Base-by-base conservation (phyloP, 2,329 filamentous ascomycete genomes). In the Myriosclerotinia scirpicola region DNA sequence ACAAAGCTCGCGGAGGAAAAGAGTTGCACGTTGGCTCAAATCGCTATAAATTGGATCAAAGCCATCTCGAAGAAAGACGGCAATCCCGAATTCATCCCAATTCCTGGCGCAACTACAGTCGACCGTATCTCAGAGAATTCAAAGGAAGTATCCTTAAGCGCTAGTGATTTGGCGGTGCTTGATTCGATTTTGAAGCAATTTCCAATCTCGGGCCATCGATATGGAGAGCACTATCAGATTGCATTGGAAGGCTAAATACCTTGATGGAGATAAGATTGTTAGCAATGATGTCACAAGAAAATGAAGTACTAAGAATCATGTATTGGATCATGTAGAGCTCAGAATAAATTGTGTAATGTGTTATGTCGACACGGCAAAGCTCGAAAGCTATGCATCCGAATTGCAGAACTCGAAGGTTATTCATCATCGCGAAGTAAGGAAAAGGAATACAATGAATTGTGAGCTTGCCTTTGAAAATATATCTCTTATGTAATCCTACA, bases 101-200 rank as follows among this genome's bases (percentile, higher is more conserved):
- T 91, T 68, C 89, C 88, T 0, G 88, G 88, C 3, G 84, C 88
- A 11, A 85, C 84, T 0, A 85, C 81, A 5, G 79, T 78, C 12
- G 81, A 78, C 48, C 80, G 87, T 30, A 81, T 90, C 14, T 72
- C 79, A n/a, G 88, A 90, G 80, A 91, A 91, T 71, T 77, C 80
- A 42, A 81, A 79, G 67, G 70, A 79, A 46, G 78, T 87, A 6
- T 77, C 81, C 1, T 74, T 88, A 55, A 81, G 78, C 1, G 78
- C 81, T 2, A 80, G 79, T 5, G 86, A 88, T 69, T 73, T 85
- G 75, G 74, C 72, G 7, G 79, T 81, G 69, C 83, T 88, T 60
- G 82, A 85, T 59, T 71, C 73, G 20, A 80, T 84, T 12, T 71
- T 87, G 34, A 77, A 75, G 12, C 80, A 78, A 65, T 83, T 85